Evolutionary conservation across 495 filamentous ascomycete species (phyloP).

Genomic region (Cercophora samala): DNA sequence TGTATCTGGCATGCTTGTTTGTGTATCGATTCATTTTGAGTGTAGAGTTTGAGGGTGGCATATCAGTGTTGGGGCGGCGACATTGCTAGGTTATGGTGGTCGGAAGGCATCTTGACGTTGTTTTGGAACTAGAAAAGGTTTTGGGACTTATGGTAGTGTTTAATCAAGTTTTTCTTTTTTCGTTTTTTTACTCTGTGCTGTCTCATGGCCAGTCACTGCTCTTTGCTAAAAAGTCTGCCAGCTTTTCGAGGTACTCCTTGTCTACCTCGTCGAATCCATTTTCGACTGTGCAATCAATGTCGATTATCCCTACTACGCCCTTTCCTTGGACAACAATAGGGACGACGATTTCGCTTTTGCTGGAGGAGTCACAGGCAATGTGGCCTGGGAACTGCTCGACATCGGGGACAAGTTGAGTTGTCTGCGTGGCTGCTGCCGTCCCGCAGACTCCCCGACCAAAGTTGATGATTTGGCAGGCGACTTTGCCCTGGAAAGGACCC

Average conservation of each 20-base stretch:
- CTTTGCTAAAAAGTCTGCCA: constrained; percentile 62
- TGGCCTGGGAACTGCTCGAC: constrained; percentile 79
- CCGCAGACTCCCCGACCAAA: constrained; percentile 85
- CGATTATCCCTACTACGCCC: constrained; percentile 75
- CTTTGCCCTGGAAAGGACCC: constrained; percentile 84
- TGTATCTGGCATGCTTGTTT: constrained; percentile 8
- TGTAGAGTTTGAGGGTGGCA: neutral
- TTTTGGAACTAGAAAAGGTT: constrained; percentile 1
- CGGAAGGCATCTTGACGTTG: constrained; percentile 5
- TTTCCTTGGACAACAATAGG: constrained; percentile 59
- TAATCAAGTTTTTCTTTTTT: neutral
- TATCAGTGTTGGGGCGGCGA: neutral
- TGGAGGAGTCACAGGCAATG: constrained; percentile 84
- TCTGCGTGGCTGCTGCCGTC: constrained; percentile 59
- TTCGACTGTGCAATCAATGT: constrained; percentile 73
- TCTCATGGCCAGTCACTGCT: constrained; percentile 68
- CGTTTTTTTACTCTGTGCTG: neutral
- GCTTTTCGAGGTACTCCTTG: constrained; percentile 60
- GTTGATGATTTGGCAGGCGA: constrained; percentile 80
- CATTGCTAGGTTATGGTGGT: constrained; percentile 3
- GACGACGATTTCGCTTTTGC: constrained; percentile 86
- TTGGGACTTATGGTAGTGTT: neutral
- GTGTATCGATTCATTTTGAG: constrained; percentile 1
- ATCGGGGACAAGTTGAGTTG: constrained; percentile 71
- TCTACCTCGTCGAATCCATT: constrained; percentile 77